Conservation (phyloP, 352 stramenopile genomes). For the Hyaloperonospora arabidopsidis region DNA sequence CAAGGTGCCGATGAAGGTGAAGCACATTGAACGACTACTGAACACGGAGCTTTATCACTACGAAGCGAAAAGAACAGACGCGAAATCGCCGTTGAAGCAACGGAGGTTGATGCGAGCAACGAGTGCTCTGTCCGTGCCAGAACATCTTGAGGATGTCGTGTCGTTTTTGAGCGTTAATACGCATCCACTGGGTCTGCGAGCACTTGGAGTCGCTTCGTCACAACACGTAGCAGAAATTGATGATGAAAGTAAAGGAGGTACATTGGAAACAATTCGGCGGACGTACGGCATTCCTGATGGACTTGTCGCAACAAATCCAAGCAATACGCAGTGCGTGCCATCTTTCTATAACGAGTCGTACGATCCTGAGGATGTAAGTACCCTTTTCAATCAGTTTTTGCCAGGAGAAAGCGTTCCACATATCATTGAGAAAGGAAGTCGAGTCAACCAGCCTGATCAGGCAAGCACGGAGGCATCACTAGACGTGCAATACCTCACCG, state of each 20-base stretch:
- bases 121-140: constrained; percentile 27
- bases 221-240: constrained; percentile 9
- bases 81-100: constrained; percentile 1
- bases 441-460: constrained; percentile 32
- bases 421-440: constrained; percentile 49
- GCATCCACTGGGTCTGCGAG: constrained; percentile 47
- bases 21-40: constrained; percentile 44
- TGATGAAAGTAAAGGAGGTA: constrained; percentile 17
- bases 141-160: constrained; percentile 34
- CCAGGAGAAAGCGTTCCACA: constrained; percentile 35
- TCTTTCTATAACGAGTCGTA: constrained; percentile 78
- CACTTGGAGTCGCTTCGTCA: constrained; percentile 30
- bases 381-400: constrained; percentile 51
- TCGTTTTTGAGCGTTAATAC: constrained; percentile 67
- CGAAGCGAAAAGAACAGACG: constrained; percentile 5
- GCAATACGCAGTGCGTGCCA: constrained; percentile 53
- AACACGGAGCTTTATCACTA: constrained; percentile 46
- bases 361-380: constrained; percentile 40
- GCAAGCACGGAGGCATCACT: constrained; percentile 75
- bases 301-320: constrained; percentile 57
- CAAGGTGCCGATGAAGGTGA: constrained; percentile 36
- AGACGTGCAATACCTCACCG: constrained; percentile 88
- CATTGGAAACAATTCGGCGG: constrained; percentile 40
- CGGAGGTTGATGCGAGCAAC: constrained; percentile 39
- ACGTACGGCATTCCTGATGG: constrained; percentile 62